Evolutionary conservation across 2,329 filamentous ascomycete genomes (phyloP).

Genomic region (Dichotomopilus funicola): DNA sequence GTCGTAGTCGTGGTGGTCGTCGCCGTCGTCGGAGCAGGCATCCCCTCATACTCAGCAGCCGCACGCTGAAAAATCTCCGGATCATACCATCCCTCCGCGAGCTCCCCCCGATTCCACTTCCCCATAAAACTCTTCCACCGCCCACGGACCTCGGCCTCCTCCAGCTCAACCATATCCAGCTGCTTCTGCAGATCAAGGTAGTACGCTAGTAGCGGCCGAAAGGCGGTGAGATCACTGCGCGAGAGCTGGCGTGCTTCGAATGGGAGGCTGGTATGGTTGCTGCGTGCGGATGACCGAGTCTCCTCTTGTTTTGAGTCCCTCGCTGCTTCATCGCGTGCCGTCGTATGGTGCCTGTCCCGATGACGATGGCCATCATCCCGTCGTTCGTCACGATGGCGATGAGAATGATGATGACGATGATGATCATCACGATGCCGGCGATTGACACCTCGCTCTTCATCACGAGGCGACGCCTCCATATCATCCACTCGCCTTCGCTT

Average conservation of each 20-base stretch:
- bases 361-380: neutral
- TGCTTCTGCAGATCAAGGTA: constrained; percentile 88
- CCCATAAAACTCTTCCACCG: constrained; percentile 89
- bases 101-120: constrained; percentile 86
- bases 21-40: neutral
- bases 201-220: constrained; percentile 67
- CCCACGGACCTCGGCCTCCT: constrained; percentile 69
- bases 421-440: neutral
- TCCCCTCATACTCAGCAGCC: constrained; percentile 35
- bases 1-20: neutral
- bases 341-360: neutral
- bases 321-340: too few species aligned
- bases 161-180: constrained; percentile 59
- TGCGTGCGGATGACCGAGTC: neutral
- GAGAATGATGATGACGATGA: neutral
- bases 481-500: too few species aligned
- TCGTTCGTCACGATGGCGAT: neutral
- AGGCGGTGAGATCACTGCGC: constrained; percentile 60
- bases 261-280: constrained; percentile 44
- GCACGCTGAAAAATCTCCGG: constrained; percentile 53
- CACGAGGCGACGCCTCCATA: neutral
- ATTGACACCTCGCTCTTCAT: neutral
- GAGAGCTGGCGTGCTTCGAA: constrained; percentile 57
- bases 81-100: constrained; percentile 92
- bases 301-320: neutral